phyloP scores from a whole-genome alignment of 345 rosid species.

The Lepidium sativum region DNA sequence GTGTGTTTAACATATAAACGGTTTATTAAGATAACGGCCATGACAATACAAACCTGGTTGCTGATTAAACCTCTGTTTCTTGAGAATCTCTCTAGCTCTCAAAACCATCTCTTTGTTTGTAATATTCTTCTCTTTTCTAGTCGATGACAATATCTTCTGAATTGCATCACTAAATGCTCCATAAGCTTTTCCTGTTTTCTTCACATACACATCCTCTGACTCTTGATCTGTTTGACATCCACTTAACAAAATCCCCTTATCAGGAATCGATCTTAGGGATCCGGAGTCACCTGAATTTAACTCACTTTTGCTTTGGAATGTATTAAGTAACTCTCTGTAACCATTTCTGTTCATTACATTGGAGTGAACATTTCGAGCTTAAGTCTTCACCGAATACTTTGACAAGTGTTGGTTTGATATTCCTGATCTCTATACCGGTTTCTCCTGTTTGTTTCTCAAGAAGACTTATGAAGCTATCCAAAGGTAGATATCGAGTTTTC shows the following conservation, averaged over 20 bases:
- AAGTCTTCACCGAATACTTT: constrained; percentile 15
- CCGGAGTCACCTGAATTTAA: background rate
- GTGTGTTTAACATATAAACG: constrained; percentile 32
- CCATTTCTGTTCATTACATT: background rate
- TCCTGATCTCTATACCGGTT: background rate
- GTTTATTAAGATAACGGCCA: constrained; percentile 26
- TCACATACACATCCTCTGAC: constrained; percentile 19
- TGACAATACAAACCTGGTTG: constrained; percentile 49
- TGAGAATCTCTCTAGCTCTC: constrained; percentile 37
- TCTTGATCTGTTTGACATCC: constrained; percentile 27
- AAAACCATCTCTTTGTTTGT: constrained; percentile 20
- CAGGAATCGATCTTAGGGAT: constrained; percentile 1
- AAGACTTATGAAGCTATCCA: constrained; percentile 3
- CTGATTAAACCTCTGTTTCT: constrained; percentile 38
- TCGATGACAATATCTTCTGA: constrained; percentile 23
- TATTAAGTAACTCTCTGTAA: background rate
- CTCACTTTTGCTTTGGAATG: background rate
- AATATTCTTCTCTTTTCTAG: background rate
- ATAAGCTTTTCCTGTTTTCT: constrained; percentile 15
- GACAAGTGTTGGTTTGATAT: constrained; percentile 10
- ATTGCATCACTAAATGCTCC: constrained; percentile 26
- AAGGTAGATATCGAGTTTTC: constrained; percentile 7
- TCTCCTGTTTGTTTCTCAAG: constrained; percentile 17
- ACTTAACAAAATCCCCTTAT: constrained; percentile 16
- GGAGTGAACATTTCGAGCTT: background rate